A percentile compares a stretch with the other conserved stretches of the same genome.
phyloP scores from a whole-genome alignment of 805 yeast species.

The Vanderwaltozyma tropicalis region DNA sequence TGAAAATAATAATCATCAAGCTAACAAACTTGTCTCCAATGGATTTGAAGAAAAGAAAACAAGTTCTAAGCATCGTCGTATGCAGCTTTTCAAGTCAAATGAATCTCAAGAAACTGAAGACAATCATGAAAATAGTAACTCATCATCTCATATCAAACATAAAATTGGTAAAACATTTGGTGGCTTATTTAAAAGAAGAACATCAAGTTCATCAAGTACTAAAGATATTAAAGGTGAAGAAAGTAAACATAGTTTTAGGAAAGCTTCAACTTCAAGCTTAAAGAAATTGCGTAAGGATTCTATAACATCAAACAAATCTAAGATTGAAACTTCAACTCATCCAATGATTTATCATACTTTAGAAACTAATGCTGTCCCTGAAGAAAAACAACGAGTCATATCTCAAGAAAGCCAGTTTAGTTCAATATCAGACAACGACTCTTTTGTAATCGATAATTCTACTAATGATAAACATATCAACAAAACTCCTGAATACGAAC shows the following conservation, averaged over 20 bases:
- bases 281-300: not conserved
- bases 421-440: too few relatives aligned
- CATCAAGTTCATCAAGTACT: not conserved
- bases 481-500: too few relatives aligned
- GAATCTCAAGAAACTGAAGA: not conserved
- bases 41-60: not conserved
- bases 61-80: not conserved
- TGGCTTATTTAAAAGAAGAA: conserved; percentile 3
- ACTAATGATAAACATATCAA: too few relatives aligned
- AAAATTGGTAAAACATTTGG: conserved; percentile 1
- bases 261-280: not conserved
- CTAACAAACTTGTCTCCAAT: not conserved
- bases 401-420: too few relatives aligned
- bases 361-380: too few relatives aligned
- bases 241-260: not conserved
- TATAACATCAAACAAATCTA: not conserved
- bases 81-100: not conserved
- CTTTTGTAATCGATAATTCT: too few relatives aligned
- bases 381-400: too few relatives aligned
- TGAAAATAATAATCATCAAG: not conserved
- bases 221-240: not conserved
- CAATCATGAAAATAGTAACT: not conserved
- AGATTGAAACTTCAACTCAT: too few relatives aligned
- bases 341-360: too few relatives aligned
- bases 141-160: conserved; percentile 2